Base-by-base conservation (phyloP, 768 basidiomycete genomes). In the Panus rudis region DNA sequence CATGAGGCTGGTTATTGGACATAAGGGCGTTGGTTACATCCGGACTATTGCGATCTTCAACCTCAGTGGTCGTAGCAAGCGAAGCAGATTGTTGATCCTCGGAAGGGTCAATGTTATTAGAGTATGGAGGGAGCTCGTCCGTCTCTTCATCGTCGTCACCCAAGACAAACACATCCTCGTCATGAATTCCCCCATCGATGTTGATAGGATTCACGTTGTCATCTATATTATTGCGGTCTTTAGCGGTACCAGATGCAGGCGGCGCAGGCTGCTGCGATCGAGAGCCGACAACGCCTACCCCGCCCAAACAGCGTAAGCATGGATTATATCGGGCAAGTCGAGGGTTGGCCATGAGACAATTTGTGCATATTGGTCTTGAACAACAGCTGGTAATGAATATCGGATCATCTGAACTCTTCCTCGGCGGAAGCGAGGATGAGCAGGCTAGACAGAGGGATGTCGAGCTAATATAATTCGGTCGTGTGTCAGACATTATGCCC, bases 311-410 rank as follows among this genome's bases (percentile, higher is more conserved):
- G 6, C 70, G 68, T 14, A 89, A 61, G 58, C 86, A 89, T 6
- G 86, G 86, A 54, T 86, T 65, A 54, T 87, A 88, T 44, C 78
- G 66, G 25, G 69, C 63, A 17, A 87, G 67, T 14, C 86, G 72
- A 1, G 82, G 79, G 55, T 86, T 87, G 3, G 64, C 56, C 2
- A 58, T 43, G 17, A 81, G 61, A 54, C 86, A 89, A 2, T 56
- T 43, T 5, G 69, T 64, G 51, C 86, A 89, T 40, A 89, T 88
- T 4, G 75, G 76, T 0, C 75, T 71, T 6, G 54, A 47, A 63
- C 86, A 89, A 61, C 86, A 89, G 10, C 54, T 62, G 0, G 85
- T 87, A 7, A 31, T 14, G 34, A 7, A 35, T 22, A 21, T 17
- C 4, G 34, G 22, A 16, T 8, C 22, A 24, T 16, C 20, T 11